Conservation (phyloP, 176 grass and related monocot species). For the Zea mays region Zm-B73-REFERENCE-NAM-5.0 NC_050104.1:101550501-101551000, state of each 20-base stretch:
- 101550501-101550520: conserved; percentile 69
- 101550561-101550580: conserved; percentile 55
- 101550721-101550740: not conserved
- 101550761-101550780: no score
- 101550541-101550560: conserved; percentile 42
- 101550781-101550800: no score
- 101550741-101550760: not conserved
- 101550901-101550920: no score
- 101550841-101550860: no score
- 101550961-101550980: no score
- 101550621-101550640: not conserved
- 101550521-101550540: conserved; percentile 55
- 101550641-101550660: not conserved
- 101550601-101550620: conserved; percentile 51
- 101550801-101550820: no score
- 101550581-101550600: conserved; percentile 45
- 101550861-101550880: no score
- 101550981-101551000: no score
- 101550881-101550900: no score
- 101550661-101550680: not conserved
- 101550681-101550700: not conserved
- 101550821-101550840: no score
- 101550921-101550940: no score
- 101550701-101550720: not conserved
- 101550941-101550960: no score